Evolutionary conservation across 257 asterid species (phyloP).

Genomic region (Solanum paucissectum): DNA sequence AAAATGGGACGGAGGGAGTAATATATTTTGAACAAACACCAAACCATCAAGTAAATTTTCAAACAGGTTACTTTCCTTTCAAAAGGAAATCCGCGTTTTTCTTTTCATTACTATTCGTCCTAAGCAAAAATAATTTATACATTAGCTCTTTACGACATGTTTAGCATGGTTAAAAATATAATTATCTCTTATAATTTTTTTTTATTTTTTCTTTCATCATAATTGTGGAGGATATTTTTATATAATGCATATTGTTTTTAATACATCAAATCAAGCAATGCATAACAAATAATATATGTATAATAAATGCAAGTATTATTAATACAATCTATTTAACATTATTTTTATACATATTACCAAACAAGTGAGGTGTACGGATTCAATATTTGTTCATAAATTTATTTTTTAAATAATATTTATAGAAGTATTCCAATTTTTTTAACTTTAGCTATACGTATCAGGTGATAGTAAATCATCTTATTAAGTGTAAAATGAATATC

Average conservation of each 20-base stretch:
- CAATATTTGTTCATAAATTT: background rate
- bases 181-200: too few relatives aligned
- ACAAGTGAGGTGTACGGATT: background rate
- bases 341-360: too few relatives aligned
- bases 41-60: background rate
- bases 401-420: too few relatives aligned
- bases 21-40: background rate
- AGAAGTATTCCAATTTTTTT: too few relatives aligned
- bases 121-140: too few relatives aligned
- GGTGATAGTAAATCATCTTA: background rate
- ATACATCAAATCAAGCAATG: background rate
- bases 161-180: background rate
- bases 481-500: background rate
- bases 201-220: too few relatives aligned
- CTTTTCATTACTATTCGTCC: background rate
- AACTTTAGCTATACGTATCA: background rate
- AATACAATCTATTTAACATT: background rate
- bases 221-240: background rate
- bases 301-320: background rate
- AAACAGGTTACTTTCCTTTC: background rate
- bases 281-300: background rate
- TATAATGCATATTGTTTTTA: too few relatives aligned
- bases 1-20: too few relatives aligned
- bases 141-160: background rate
- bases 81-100: background rate